phyloP scores from a whole-genome alignment of 192 early-diverging fungal genomes.

The Entomortierella parvispora region DNA sequence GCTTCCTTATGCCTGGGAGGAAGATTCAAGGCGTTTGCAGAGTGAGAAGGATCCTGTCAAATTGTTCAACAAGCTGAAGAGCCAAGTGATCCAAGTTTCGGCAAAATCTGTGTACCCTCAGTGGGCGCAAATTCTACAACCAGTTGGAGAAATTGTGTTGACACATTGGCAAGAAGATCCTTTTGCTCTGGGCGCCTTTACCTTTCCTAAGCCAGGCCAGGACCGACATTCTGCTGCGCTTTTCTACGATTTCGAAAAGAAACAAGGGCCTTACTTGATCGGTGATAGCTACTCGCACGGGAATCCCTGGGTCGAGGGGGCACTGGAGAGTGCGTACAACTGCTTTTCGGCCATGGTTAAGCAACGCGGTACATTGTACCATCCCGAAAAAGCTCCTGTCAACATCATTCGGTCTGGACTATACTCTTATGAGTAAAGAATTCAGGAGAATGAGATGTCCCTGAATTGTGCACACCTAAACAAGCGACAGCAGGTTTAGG shows the following conservation, averaged over 20 bases:
- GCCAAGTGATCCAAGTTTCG: not conserved
- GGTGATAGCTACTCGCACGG: slow-evolving; percentile 17
- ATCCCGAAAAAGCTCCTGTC: slow-evolving; percentile 5
- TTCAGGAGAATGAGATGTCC: too few relatives aligned
- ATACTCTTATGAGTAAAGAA: slow-evolving; percentile 5
- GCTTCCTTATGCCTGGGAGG: slow-evolving; percentile 11
- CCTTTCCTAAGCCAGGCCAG: slow-evolving; percentile 12
- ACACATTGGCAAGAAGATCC: slow-evolving; percentile 21
- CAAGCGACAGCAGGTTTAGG: too few relatives aligned
- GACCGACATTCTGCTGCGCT: slow-evolving; percentile 4
- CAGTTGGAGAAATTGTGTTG: slow-evolving; percentile 10
- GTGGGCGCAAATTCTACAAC: slow-evolving; percentile 6
- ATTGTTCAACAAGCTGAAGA: slow-evolving; percentile 7
- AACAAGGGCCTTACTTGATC: slow-evolving; percentile 4
- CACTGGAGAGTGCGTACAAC: slow-evolving; percentile 10
- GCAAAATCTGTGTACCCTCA: slow-evolving; percentile 8
- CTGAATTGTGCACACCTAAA: too few relatives aligned
- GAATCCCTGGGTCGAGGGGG: slow-evolving; percentile 12
- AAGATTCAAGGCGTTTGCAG: slow-evolving; percentile 9
- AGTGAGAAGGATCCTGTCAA: slow-evolving; percentile 11
- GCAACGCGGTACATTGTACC: slow-evolving; percentile 12
- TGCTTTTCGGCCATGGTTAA: slow-evolving; percentile 9
- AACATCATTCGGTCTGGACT: slow-evolving; percentile 9
- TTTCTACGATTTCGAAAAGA: slow-evolving; percentile 10
- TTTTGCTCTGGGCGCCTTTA: slow-evolving; percentile 11